phyloP scores from a whole-genome alignment of 257 asterid genomes.

The Scutellaria minor region DNA sequence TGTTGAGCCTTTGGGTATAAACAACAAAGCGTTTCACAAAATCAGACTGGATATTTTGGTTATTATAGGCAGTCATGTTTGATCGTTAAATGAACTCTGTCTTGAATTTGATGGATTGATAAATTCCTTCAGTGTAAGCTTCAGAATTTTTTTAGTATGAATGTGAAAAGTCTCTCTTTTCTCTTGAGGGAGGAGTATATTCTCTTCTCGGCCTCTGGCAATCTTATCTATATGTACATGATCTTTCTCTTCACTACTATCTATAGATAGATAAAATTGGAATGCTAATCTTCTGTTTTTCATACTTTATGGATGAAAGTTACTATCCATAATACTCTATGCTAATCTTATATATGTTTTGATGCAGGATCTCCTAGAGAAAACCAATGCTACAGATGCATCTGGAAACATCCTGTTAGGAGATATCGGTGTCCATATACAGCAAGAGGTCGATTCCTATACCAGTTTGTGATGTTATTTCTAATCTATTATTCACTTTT shows the following conservation, averaged over 20 bases:
- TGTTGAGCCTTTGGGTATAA: too few species aligned
- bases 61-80: too few species aligned
- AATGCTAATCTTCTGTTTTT: neutral
- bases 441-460: slow-evolving; percentile 72
- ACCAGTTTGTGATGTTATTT: slow-evolving; percentile 20
- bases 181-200: neutral
- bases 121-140: too few species aligned
- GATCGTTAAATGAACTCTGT: too few species aligned
- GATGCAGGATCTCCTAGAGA: slow-evolving; percentile 71
- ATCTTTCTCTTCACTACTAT: neutral
- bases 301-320: slow-evolving; percentile 7
- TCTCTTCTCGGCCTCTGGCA: neutral
- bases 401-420: slow-evolving; percentile 83
- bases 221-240: slow-evolving; percentile 12
- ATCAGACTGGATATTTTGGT: too few species aligned
- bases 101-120: too few species aligned
- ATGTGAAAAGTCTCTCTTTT: neutral
- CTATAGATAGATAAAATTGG: neutral
- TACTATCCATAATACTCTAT: neutral
- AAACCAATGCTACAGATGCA: slow-evolving; percentile 88
- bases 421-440: slow-evolving; percentile 84
- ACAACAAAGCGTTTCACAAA: too few species aligned
- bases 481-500: neutral
- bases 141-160: too few species aligned
- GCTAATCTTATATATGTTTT: neutral